Base-by-base conservation (phyloP, 768 basidiomycete genomes). In the Boletus vinaceobasis region DNA sequence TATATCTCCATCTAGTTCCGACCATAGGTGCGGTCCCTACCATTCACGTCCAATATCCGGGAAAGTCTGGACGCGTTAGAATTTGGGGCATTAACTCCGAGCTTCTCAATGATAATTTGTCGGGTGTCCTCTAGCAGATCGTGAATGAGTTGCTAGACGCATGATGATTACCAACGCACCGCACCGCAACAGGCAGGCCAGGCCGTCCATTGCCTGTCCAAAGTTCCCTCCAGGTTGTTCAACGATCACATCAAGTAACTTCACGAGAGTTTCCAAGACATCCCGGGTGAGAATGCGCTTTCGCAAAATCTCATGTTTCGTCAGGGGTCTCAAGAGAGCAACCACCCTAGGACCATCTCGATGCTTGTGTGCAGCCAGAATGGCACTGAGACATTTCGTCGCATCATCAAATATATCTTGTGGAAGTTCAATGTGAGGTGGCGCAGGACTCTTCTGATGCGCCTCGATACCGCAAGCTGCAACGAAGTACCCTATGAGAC, bases 201-300 rank as follows among this genome's bases (percentile, higher is more conserved):
- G 33, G n/a, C 63, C 57, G 4, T 67, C 58, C 65, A 66, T 66
- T 19, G 53, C 65, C 33, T 58, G 63, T 27, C 48, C 44, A 27
- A 67, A 62, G 33, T 56, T 58, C 4, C 40, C 45, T 13, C 19
- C 52, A 0, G 32, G 32, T 27, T 46, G 38, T 2, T 3, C 8
- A 21, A 65, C 10, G 10, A 58, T 58, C 23, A 0, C 10, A 43
- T 67, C 66, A 5, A 66, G 50, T 17, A 65, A 38, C 2, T 23
- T 6, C 29, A 66, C 37, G 15, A 66, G 46, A 6, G 11, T 55
- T 1, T 58, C 29, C 35, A 65, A 31, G 7, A 65, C 49, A 1
- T 60, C 56, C 0, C 19, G 1, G 3, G 60, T 59, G 32, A 66
- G 63, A 38, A 66, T 55, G 27, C 14, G 42, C 26, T 57, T 6